Percentiles rank a stretch among this genome's conserved stretches.
phyloP scores from a whole-genome alignment of 768 basidiomycete genomes.

The Dacryopinax primogenitus region DNA sequence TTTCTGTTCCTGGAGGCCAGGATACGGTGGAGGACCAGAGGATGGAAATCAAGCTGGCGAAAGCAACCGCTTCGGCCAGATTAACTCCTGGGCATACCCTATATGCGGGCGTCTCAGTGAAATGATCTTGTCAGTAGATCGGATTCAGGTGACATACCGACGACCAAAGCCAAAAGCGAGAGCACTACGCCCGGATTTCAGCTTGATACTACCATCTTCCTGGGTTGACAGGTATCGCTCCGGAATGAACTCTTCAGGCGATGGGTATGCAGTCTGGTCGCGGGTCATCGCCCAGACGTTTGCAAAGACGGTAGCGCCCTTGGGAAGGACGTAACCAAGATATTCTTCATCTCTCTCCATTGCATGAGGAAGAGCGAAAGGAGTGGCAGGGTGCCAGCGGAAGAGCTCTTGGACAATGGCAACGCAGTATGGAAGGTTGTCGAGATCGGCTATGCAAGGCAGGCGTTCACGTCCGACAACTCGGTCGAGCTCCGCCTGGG shows the following conservation, averaged over 20 bases:
- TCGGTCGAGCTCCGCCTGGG: too few relatives aligned
- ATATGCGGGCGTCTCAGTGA: too few relatives aligned
- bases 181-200: not conserved
- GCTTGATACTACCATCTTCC: not conserved
- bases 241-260: constrained; percentile 4
- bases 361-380: too few relatives aligned
- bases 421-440: too few relatives aligned
- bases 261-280: not conserved
- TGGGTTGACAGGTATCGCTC: constrained; percentile 5
- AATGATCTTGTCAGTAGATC: too few relatives aligned
- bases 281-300: constrained; percentile 20
- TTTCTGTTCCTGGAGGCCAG: too few relatives aligned
- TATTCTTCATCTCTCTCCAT: constrained; percentile 24
- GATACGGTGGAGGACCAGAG: not conserved
- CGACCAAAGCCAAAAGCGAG: not conserved
- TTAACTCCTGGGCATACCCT: not conserved
- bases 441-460: too few relatives aligned
- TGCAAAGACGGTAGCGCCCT: constrained; percentile 20
- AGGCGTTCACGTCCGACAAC: too few relatives aligned
- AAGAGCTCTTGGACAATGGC: too few relatives aligned
- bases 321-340: constrained; percentile 22
- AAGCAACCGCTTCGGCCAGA: not conserved
- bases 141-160: too few relatives aligned
- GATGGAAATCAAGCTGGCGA: not conserved
- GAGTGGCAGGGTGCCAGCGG: too few relatives aligned